These are phyloP conservation scores for Cajanus cajan DNA, from an alignment of 306 rosid genomes.

Conservation along the genomic window DNA sequence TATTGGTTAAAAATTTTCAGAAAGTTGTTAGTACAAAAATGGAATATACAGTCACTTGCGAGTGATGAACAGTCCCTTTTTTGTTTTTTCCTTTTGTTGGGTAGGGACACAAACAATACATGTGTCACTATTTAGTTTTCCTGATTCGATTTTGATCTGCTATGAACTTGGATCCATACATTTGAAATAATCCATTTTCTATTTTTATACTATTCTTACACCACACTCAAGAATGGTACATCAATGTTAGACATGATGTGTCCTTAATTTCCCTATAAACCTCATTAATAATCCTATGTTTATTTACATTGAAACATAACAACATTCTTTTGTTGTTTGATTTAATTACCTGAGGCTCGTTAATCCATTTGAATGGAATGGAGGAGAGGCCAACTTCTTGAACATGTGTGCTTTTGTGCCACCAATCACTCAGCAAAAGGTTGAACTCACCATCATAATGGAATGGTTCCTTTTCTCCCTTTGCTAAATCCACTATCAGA, in stretches of 20 bases:
- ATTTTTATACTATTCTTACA: not conserved
- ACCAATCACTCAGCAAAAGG: slow-evolving; percentile 70
- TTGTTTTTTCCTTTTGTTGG: not conserved
- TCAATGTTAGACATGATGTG: not conserved
- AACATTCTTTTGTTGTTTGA: too few species aligned
- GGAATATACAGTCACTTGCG: not conserved
- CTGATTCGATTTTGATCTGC: not conserved
- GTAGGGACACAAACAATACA: not conserved
- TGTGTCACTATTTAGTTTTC: not conserved
- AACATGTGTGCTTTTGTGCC: slow-evolving; percentile 48
- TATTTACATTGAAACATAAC: not conserved
- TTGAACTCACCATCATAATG: slow-evolving; percentile 62
- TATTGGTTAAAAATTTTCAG: too few species aligned
- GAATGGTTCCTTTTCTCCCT: slow-evolving; percentile 53
- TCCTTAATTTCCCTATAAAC: not conserved
- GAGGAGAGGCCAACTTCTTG: slow-evolving; percentile 67
- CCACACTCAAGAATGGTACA: not conserved
- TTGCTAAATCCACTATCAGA: slow-evolving; percentile 52
- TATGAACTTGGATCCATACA: not conserved
- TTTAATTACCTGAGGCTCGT: slow-evolving; percentile 61
- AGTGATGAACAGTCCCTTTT: not conserved
- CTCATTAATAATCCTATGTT: not conserved
- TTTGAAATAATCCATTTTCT: not conserved
- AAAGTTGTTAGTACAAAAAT: not conserved
- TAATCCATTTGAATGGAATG: slow-evolving; percentile 64